Base-by-base conservation (phyloP, 495 filamentous ascomycete species). In the Cryomyces antarcticus region DNA sequence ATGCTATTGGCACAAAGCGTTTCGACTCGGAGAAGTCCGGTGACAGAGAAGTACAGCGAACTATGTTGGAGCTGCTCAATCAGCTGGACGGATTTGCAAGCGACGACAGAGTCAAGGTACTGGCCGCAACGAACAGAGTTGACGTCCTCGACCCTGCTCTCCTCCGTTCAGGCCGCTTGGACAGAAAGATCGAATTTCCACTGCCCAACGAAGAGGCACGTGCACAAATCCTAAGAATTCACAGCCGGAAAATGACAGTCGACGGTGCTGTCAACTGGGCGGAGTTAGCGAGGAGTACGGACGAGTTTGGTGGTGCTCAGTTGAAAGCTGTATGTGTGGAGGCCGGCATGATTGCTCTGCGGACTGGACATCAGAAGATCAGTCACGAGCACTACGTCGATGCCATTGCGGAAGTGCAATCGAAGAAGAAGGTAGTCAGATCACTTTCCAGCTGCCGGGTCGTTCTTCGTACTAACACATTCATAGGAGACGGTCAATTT, bases 141-240 rank as follows among this genome's bases (percentile, higher is more conserved):
- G 89, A 99, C 53, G 92, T 99, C 11, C 74, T 99, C 11, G 89
- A 99, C 57, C 89, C 89, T 2, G 89, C 89, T 6, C 69, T 99
- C 31, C 71, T 99, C 31, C 80, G 89, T 52, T 93, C 85, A 27
- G 89, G 89, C 34, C 85, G 89, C 66, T 67, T 99, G 47, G 89
- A 99, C 58, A 77, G 89, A 54, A 99, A 99, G 67, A 99, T 99
- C 62, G 89, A 99, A 64, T 99, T 97, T 67, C 92, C 89, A 4
- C 72, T 96, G 12, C 89, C 89, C n/a, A 99, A 96, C 63, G 89
- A 96, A 63, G 89, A 99, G 63, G 86, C 92, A 2, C 79, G 89
- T 28, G 87, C 88, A 6, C 87, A 96, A 64, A 99, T 99, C 61
- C 67, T 99, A 48, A 81, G 82, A 61, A 99, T 99, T 50, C 89